Evolutionary conservation across 2,329 filamentous ascomycete species (phyloP), one percentile per base, ranked within the genome.

Genomic region (Colletotrichum eremochloae): DNA sequence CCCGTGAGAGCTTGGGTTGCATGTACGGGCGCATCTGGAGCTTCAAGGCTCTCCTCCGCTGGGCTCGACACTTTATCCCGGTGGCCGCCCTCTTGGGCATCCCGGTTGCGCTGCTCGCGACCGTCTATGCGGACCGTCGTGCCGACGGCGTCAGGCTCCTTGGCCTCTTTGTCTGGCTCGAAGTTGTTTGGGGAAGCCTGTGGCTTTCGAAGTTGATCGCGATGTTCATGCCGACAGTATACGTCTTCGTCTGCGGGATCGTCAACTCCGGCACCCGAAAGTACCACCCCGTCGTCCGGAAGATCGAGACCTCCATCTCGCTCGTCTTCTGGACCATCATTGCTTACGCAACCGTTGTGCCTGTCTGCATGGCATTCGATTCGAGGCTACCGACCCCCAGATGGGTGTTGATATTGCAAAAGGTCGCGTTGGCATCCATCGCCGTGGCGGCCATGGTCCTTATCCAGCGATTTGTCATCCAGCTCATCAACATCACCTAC

Each of bases 111-210:
- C 61, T 69, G 8, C 42, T 66, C 18, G 52, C 62, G 18, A 69
- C 53, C 33, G 29, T 65, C 31, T 69, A 65, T 42, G 33, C 42
- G 15, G 36, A 60, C 18, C 18, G 24, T 5, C 44, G 52, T 38
- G 50, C 69, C 9, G 60, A 76, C 7, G 56, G 63, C 1, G 46
- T 71, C 15, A n/a, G 64, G n/a, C 46, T 68, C 8, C 48, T 71
- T 11, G 55, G 68, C 5, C 63, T 68, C 18, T 71, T 68, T 40
- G 46, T 71, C 24, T 68, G 68, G 68, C 68, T 71, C 29, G 64
- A 61, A 38, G 64, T 63, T 31, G 42, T 71, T 24, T 62, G 56
- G 46, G 63, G 29, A 38, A 61, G 38, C 29, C 46, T 71, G 14
- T 68, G 68, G 63, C 12, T 68, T 36, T 68, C 63, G 3, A 71